These are phyloP conservation scores for Leptomonas seymouri DNA, from an alignment of 208 protist genomes.

Conservation along the genomic window DNA sequence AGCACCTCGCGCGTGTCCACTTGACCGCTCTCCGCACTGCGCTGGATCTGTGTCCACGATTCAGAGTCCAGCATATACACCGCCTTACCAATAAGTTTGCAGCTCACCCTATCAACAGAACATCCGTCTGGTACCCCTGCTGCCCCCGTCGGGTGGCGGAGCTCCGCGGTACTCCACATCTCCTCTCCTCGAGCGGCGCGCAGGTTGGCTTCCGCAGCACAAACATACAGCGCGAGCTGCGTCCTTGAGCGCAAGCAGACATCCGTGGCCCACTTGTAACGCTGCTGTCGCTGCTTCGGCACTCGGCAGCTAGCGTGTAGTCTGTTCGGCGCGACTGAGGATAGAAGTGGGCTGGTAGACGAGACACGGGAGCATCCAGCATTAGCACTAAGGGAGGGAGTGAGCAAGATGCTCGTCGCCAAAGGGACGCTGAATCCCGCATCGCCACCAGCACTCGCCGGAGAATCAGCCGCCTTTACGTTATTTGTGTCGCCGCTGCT, in stretches of 20 bases:
- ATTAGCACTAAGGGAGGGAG: neutral
- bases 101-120: neutral
- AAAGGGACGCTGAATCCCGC: neutral
- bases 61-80: slow-evolving; percentile 10
- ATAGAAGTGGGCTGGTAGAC: neutral
- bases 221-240: slow-evolving; percentile 18
- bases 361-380: neutral
- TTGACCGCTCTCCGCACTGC: neutral
- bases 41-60: neutral
- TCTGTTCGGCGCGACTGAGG: neutral
- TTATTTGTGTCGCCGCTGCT: neutral
- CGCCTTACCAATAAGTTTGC: slow-evolving; percentile 9
- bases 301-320: neutral
- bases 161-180: neutral
- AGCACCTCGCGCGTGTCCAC: slow-evolving; percentile 12
- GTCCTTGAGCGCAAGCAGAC: slow-evolving; percentile 7
- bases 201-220: slow-evolving; percentile 7
- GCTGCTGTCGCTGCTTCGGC: slow-evolving; percentile 13
- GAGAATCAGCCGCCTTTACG: neutral
- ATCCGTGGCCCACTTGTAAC: slow-evolving; percentile 28
- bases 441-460: neutral
- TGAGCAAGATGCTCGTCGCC: neutral
- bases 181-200: slow-evolving; percentile 8
- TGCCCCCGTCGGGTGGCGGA: neutral
- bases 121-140: neutral